Evolutionary conservation across 2,329 filamentous ascomycete species (phyloP).

Genomic region (Aureobasidium sp.): DNA sequence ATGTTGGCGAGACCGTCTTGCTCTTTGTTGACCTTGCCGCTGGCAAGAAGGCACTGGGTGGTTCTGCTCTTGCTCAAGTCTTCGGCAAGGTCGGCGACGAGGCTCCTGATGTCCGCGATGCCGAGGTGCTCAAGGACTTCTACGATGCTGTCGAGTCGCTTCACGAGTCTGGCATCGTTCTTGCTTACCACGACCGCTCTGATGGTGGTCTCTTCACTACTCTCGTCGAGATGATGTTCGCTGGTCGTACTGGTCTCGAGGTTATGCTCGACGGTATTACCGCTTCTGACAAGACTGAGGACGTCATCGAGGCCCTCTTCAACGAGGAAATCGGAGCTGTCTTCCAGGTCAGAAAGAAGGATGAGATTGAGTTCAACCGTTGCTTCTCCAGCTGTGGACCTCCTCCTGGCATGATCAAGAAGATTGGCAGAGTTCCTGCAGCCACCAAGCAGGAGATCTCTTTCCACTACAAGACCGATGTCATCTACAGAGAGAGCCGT

Average conservation of each 20-base stretch:
- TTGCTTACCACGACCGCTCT: conserved; percentile 91
- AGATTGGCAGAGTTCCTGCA: conserved; percentile 68
- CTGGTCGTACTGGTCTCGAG: conserved; percentile 80
- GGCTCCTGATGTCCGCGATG: conserved; percentile 76
- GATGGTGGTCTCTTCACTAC: conserved; percentile 90
- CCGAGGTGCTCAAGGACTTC: conserved; percentile 75
- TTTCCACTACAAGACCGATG: conserved; percentile 61
- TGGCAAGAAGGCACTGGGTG: conserved; percentile 74
- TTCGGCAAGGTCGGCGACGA: conserved; percentile 80
- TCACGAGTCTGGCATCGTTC: conserved; percentile 61
- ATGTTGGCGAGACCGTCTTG: conserved; percentile 80
- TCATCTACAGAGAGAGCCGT: conserved; percentile 62
- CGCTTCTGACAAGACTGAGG: conserved; percentile 45
- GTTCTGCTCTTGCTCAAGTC: conserved; percentile 83
- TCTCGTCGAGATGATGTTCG: conserved; percentile 96
- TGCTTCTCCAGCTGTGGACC: conserved; percentile 89
- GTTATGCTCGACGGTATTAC: conserved; percentile 71
- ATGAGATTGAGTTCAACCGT: conserved; percentile 77
- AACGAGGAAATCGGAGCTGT: conserved; percentile 94
- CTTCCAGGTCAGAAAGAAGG: conserved; percentile 82
- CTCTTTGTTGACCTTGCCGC: conserved; percentile 85
- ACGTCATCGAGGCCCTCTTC: conserved; percentile 73
- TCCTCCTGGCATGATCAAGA: conserved; percentile 70
- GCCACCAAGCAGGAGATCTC: conserved; percentile 65
- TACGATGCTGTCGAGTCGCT: conserved; percentile 74